phyloP scores from a whole-genome alignment of 352 stramenopile genomes.

The Phytophthora syringae region DNA sequence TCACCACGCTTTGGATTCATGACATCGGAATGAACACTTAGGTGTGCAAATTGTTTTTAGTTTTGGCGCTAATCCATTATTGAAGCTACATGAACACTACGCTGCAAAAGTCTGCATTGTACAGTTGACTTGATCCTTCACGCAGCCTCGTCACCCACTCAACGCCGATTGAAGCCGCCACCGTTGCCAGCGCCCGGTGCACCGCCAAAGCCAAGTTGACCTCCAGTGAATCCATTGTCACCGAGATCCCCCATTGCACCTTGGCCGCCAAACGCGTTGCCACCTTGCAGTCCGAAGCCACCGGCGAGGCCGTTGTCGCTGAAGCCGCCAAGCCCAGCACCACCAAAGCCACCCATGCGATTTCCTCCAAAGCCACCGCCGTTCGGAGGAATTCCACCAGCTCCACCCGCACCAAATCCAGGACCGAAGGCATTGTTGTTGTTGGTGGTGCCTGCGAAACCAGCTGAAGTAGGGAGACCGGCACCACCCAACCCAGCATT shows the following conservation, averaged over 20 bases:
- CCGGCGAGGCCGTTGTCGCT: conserved; percentile 4
- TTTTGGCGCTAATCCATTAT: no score
- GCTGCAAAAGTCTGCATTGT: no score
- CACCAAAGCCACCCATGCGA: conserved; percentile 13
- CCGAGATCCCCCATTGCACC: no score
- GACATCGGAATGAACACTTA: no score
- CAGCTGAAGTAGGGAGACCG: neutral
- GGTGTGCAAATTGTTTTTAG: no score
- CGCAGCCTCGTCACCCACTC: no score
- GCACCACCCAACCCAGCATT: neutral
- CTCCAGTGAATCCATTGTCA: no score
- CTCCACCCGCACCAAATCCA: conserved; percentile 2
- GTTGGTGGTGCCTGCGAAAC: neutral
- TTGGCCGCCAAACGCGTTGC: no score
- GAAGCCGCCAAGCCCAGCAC: conserved; percentile 4
- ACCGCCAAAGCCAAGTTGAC: conserved; percentile 3
- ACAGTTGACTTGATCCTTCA: no score
- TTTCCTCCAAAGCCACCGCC: conserved; percentile 4
- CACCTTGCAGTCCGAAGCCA: no score
- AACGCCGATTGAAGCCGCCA: conserved; percentile 2
- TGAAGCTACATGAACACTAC: no score
- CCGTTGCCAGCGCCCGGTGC: neutral
- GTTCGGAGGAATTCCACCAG: conserved; percentile 2
- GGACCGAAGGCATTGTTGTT: conserved; percentile 5
- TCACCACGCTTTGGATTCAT: no score